Evolutionary conservation across 2,329 filamentous ascomycete genomes (phyloP).

Genomic region (Fonsecaea pedrosoi): DNA sequence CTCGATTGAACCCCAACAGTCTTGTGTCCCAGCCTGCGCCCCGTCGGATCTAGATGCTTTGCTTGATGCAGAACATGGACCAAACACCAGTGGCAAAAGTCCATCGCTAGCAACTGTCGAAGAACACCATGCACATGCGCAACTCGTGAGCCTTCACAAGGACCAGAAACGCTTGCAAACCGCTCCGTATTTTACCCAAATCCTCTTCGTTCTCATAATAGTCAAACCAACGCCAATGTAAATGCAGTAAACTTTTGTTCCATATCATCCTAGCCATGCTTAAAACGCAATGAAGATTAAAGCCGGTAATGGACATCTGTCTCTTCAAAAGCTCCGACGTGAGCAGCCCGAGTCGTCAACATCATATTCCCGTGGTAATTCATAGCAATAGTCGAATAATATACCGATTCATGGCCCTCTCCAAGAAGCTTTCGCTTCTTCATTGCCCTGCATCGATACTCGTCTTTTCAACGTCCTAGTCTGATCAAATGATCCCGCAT

Average conservation of each 20-base stretch:
- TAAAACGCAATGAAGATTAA: constrained; percentile 18
- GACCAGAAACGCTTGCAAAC: constrained; percentile 4
- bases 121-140: constrained; percentile 2
- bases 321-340: constrained; percentile 1
- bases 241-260: constrained; percentile 21
- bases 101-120: neutral
- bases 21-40: neutral
- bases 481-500: constrained; percentile 88
- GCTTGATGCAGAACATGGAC: neutral
- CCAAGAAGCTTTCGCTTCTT: constrained; percentile 24
- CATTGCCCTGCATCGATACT: constrained; percentile 41
- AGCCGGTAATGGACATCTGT: constrained; percentile 10
- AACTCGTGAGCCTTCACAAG: neutral
- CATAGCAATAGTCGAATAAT: neutral
- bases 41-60: neutral
- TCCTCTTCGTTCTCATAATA: constrained; percentile 2
- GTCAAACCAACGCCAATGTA: constrained; percentile 6
- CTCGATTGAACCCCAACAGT: neutral
- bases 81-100: neutral
- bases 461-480: constrained; percentile 61
- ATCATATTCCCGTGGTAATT: constrained; percentile 14
- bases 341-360: constrained; percentile 12
- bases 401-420: constrained; percentile 19
- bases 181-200: constrained; percentile 9
- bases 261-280: constrained; percentile 7